phyloP scores from a whole-genome alignment of 441 rosid species.

The Iberis amara region DNA sequence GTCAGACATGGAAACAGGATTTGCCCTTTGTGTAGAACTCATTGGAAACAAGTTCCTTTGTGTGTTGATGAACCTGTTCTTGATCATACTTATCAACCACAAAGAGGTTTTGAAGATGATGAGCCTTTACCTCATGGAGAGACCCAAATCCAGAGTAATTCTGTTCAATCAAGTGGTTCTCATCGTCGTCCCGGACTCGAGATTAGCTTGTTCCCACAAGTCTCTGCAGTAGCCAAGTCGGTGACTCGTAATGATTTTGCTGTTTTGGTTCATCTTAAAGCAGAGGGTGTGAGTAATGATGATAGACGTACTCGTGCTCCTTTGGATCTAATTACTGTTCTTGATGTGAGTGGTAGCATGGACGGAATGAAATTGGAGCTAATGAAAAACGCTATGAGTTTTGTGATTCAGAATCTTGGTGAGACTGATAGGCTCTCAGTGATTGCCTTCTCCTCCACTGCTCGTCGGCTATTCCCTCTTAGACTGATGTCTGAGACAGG shows the following conservation, averaged over 20 bases:
- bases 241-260: constrained; percentile 27
- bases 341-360: constrained; percentile 38
- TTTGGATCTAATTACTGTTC: constrained; percentile 31
- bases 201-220: constrained; percentile 24
- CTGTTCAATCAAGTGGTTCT: not conserved
- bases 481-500: constrained; percentile 28
- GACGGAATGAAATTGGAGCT: constrained; percentile 24
- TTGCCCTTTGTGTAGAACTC: constrained; percentile 29
- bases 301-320: constrained; percentile 28
- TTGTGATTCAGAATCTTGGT: constrained; percentile 34
- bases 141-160: not conserved
- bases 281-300: constrained; percentile 19
- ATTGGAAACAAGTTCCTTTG: constrained; percentile 30
- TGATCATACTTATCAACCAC: not conserved
- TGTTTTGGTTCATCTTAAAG: constrained; percentile 34
- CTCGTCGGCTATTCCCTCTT: constrained; percentile 29
- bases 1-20: constrained; percentile 31
- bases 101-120: constrained; percentile 31
- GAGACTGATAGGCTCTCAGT: constrained; percentile 33
- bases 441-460: constrained; percentile 24
- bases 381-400: constrained; percentile 24
- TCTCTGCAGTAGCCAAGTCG: constrained; percentile 19
- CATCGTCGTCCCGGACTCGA: constrained; percentile 15
- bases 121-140: constrained; percentile 26
- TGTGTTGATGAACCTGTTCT: constrained; percentile 9